Evolutionary conservation across 352 stramenopile species (phyloP).

Genomic region (Pythium phragmitis): DNA sequence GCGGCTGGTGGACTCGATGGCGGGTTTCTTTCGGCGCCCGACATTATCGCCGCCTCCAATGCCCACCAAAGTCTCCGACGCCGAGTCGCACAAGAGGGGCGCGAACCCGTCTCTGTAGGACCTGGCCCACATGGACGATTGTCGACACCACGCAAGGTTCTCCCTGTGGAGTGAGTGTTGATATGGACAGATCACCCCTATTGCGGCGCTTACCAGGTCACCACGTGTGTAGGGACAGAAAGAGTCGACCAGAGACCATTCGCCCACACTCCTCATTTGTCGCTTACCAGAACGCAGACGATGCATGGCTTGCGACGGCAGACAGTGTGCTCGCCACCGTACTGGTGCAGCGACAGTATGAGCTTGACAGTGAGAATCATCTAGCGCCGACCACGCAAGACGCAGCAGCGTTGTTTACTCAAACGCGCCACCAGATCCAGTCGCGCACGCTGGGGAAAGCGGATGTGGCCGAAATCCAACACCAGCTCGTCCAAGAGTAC

Average conservation of each 20-base stretch:
- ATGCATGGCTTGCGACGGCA: conserved; percentile 53
- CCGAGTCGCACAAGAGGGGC: neutral
- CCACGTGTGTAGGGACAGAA: neutral
- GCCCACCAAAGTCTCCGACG: conserved; percentile 5
- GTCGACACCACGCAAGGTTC: conserved; percentile 25
- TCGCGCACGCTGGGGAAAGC: neutral
- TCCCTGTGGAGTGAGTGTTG: conserved; percentile 18
- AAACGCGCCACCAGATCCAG: conserved; percentile 21
- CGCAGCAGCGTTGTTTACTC: neutral
- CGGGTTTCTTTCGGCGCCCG: conserved; percentile 36
- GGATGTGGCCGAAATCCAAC: conserved; percentile 16
- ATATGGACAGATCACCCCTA: neutral
- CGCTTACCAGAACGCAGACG: conserved; percentile 31
- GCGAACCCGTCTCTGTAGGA: neutral
- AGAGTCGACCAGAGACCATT: neutral
- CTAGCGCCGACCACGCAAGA: neutral
- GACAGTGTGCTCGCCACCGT: conserved; percentile 49
- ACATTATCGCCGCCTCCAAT: conserved; percentile 40
- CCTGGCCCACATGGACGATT: neutral
- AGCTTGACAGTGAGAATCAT: neutral
- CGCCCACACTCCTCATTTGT: neutral
- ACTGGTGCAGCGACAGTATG: conserved; percentile 18
- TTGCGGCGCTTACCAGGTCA: neutral
- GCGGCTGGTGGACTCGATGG: conserved; percentile 10
- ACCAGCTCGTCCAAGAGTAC: conserved; percentile 36